Evolutionary conservation across 768 basidiomycete genomes (phyloP).

Genomic region (Xanthoconium purpureum): DNA sequence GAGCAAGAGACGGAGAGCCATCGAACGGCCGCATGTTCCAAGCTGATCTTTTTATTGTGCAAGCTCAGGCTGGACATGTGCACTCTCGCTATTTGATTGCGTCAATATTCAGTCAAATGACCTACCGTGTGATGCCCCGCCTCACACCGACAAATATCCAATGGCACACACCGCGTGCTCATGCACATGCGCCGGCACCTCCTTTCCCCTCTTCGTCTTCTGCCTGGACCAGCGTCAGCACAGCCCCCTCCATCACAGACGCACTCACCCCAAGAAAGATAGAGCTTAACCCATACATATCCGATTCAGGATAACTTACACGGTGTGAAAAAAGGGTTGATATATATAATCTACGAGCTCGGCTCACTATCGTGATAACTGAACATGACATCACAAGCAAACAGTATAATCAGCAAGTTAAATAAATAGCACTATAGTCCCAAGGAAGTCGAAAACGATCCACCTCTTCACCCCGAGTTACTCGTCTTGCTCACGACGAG

Average conservation of each 20-base stretch:
- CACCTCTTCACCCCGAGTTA: slow-evolving; percentile 5
- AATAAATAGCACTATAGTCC: too few relatives aligned
- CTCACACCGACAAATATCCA: slow-evolving; percentile 50
- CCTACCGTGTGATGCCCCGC: slow-evolving; percentile 40
- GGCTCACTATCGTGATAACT: background rate
- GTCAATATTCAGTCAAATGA: too few relatives aligned
- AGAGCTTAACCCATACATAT: too few relatives aligned
- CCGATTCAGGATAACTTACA: too few relatives aligned
- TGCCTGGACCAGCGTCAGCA: slow-evolving; percentile 10
- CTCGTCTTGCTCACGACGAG: slow-evolving; percentile 24
- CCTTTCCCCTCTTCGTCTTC: background rate
- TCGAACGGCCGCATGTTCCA: background rate
- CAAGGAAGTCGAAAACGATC: background rate
- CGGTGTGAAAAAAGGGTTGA: too few relatives aligned
- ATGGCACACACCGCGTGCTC: slow-evolving; percentile 45
- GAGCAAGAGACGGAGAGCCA: slow-evolving; percentile 9
- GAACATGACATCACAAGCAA: background rate
- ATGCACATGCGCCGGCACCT: slow-evolving; percentile 10
- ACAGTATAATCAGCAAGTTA: too few relatives aligned
- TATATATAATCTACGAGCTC: too few relatives aligned
- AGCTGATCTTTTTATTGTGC: background rate
- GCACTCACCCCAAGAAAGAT: slow-evolving; percentile 58
- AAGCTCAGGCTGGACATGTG: too few relatives aligned
- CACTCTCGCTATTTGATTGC: too few relatives aligned
- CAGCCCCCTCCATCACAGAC: background rate